Conservation (phyloP, 1,284 basidiomycete species). For the Fomitopsis schrenkii region DNA sequence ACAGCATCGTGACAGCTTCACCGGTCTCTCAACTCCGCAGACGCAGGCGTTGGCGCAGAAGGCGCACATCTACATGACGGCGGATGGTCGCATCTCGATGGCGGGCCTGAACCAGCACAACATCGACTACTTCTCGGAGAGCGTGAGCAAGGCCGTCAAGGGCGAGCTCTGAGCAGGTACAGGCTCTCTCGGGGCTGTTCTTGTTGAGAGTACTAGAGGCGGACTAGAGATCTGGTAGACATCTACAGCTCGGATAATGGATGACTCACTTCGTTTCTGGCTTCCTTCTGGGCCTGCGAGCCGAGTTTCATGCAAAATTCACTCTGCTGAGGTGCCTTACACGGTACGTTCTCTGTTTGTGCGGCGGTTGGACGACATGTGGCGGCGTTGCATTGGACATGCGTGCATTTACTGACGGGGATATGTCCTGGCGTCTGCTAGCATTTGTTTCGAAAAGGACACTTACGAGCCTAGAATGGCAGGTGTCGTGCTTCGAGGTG, state of each 20-base stretch:
- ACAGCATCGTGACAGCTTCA: constrained; percentile 56
- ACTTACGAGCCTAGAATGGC: constrained; percentile 1
- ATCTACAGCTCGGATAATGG: background rate
- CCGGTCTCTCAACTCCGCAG: constrained; percentile 80
- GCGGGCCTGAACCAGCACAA: constrained; percentile 90
- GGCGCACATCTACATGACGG: constrained; percentile 93
- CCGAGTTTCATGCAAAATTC: background rate
- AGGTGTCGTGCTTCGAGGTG: constrained; percentile 11
- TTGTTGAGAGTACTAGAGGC: background rate
- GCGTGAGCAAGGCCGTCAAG: constrained; percentile 81
- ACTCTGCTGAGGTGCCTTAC: background rate
- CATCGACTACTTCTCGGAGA: constrained; percentile 88
- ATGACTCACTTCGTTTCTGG: background rate
- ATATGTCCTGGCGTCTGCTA: background rate
- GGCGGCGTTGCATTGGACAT: background rate
- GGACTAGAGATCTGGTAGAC: background rate
- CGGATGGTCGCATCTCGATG: constrained; percentile 92
- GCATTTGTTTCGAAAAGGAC: background rate
- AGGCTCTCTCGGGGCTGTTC: background rate
- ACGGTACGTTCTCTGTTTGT: background rate
- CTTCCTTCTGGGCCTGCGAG: background rate
- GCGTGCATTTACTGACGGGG: background rate
- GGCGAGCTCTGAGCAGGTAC: constrained; percentile 51
- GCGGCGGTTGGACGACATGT: background rate
- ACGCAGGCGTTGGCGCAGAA: constrained; percentile 87